Evolutionary conservation across 352 stramenopile species (phyloP).

Genomic region (Pythium utonaiense): DNA sequence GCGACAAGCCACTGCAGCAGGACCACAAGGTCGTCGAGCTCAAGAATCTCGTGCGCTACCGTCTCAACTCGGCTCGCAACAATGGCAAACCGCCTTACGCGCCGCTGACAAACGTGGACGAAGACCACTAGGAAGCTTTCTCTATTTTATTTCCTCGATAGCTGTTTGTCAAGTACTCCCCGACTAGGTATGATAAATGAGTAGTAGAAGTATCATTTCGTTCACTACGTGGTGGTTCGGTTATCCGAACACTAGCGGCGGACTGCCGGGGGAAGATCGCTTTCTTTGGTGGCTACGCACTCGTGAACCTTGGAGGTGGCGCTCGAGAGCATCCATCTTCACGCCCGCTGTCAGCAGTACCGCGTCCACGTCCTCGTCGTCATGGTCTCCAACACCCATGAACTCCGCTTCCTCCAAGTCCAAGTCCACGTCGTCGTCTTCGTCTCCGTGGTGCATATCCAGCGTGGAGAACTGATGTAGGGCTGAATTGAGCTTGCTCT

Average conservation of each 20-base stretch:
- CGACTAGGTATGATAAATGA: not conserved
- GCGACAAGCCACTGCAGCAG: slow-evolving; percentile 49
- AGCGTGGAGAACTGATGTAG: slow-evolving; percentile 18
- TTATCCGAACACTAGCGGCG: slow-evolving; percentile 7
- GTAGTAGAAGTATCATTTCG: no score
- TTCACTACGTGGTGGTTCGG: no score
- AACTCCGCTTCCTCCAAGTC: slow-evolving; percentile 2
- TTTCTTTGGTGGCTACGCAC: not conserved
- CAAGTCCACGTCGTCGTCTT: slow-evolving; percentile 2
- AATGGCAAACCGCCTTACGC: slow-evolving; percentile 55
- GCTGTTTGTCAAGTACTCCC: no score
- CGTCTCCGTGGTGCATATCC: slow-evolving; percentile 7
- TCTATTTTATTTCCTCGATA: not conserved
- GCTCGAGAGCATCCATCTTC: slow-evolving; percentile 19
- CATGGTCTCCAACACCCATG: not conserved
- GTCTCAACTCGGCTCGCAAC: slow-evolving; percentile 35
- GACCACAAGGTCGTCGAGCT: slow-evolving; percentile 70
- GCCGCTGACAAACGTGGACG: slow-evolving; percentile 61
- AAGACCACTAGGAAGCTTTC: slow-evolving; percentile 18
- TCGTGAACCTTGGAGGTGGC: not conserved
- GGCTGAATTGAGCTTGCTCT: slow-evolving; percentile 52
- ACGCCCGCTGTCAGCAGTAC: not conserved
- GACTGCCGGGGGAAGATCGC: not conserved
- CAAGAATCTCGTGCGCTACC: slow-evolving; percentile 69
- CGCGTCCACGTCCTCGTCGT: slow-evolving; percentile 5